Conservation (phyloP, 164 flowering plant genomes). For the Santalum album region DNA sequence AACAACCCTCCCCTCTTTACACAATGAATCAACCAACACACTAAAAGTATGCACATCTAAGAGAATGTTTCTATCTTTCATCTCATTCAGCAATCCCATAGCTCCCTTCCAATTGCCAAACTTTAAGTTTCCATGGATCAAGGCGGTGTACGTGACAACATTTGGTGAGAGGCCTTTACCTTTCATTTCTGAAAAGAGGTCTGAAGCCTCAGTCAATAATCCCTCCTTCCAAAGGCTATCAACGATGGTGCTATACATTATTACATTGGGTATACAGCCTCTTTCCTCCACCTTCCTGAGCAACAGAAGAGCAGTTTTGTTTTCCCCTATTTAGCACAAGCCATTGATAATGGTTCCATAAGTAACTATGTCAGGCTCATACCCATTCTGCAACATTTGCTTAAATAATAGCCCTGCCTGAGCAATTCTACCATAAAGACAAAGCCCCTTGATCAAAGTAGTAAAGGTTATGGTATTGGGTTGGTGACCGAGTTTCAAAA, state of each 20-base stretch:
- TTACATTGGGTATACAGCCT: conserved; percentile 4
- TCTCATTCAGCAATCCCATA: conserved; percentile 4
- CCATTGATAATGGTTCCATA: conserved; percentile 10
- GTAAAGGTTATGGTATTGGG: not conserved
- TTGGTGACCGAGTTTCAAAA: not conserved
- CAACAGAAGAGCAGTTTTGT: conserved; percentile 6
- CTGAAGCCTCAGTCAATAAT: not conserved
- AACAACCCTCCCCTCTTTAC: conserved; percentile 1
- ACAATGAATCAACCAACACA: conserved; percentile 1
- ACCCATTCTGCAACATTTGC: conserved; percentile 9
- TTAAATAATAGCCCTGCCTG: conserved; percentile 1
- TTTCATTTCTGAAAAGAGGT: not conserved
- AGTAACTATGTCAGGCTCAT: conserved; percentile 1
- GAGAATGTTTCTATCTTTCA: not conserved
- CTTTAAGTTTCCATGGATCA: conserved; percentile 4
- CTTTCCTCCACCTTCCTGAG: conserved; percentile 5
- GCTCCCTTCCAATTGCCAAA: conserved; percentile 5
- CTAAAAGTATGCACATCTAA: conserved; percentile 2
- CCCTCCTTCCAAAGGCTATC: not conserved
- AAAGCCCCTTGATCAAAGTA: not conserved
- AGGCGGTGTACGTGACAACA: conserved; percentile 7
- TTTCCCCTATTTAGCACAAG: conserved; percentile 9
- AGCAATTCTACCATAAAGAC: not conserved
- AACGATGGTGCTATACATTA: conserved; percentile 1
- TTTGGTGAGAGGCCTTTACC: not conserved